Base-by-base conservation (phyloP, 345 rosid species). In the Sonneratia alba region DNA sequence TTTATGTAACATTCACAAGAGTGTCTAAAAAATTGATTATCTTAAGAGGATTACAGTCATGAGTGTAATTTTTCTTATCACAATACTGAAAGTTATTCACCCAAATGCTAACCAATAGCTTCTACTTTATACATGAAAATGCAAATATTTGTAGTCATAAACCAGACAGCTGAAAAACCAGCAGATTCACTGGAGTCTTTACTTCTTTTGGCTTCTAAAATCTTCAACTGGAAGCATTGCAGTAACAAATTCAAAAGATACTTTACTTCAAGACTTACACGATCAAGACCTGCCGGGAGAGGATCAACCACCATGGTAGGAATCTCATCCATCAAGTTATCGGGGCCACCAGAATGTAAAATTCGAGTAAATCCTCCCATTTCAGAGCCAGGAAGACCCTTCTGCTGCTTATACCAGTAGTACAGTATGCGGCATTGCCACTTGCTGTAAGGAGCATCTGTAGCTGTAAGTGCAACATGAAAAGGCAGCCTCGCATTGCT, bases 341-440 rank as follows among this genome's bases (percentile, higher is more conserved):
- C 99, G 4, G 93, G 78, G 67, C 72, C 85, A 69, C 99, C 97
- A 0, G 99, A 95, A 79, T 95, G 97, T 86, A 95, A 83, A 74
- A 95, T 77, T 27, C 99, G 88, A 1, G 97, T 92, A 70, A 95
- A 95, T 73, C 93, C 91, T 13, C 99, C 99, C 97, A 95, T 95
- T 65, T 89, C 96, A 0, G 97, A 95, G 48, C 91, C 90, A 36
- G 92, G 97, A 82, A 78, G 78, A 74, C 84, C 83, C 84, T 83
- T 95, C 75, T 77, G 75, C 87, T 84, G 87, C 75, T 85, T 90
- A 79, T 95, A 95, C 97, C 97, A 95, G 70, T 95, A 95, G 74
- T 92, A 89, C 97, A 92, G 89, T 0, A 95, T 88, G 73, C 97
- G 97, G 83, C 96, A 90, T 78, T 95, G 99, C 99, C 99, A 92